Base-by-base conservation (phyloP, 352 stramenopile species). In the Phytophthora citrophthora region DNA sequence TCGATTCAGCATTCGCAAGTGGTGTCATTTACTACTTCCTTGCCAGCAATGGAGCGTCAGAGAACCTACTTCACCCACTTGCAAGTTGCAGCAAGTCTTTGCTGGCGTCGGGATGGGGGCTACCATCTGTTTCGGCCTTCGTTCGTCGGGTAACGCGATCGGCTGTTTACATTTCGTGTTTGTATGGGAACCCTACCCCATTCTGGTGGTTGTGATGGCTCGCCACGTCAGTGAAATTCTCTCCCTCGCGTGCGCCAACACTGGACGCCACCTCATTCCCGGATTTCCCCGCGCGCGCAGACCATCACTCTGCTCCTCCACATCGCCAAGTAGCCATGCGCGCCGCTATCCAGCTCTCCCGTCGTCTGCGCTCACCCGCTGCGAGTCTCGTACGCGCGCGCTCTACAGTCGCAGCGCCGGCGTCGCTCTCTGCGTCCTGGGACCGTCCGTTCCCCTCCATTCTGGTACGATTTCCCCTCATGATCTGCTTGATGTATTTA, bases 381-480 rank as follows among this genome's bases (percentile, higher is more conserved):
- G 15, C 34, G 18, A 38, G 26, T 5, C 52, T 59, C 43, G 24
- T 61, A 24, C 52, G 52, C 12, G 18, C 36, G 5, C 48, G 55
- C 6, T 60, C 51, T 29, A 71, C 58, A 3, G 56, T 59, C 18
- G 58, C 78, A 6, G 77, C 79, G 1, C 72, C 83, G 1, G 76
- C 68, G 24, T 90, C 83, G 38, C 81, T 90, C 43, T 40, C 81
- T 16, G 79, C 83, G 2, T 89, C 79, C 0, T 94, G 86, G 86
- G 86, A 92, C 32, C 76, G 78, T 0, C 82, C 83, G 4, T 94
- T 94, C 57, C 86, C 86, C 16, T 93, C 86, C 16, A 88, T 94
- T 47, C 60, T 93, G 61, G 86, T 94, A 58, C 65, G 79, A 75
- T n/a, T 2, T 9, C 23, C 13, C 32, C 13, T 20, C n/a, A 27